Base-by-base conservation (phyloP, 805 yeast genomes). In the Cyberlindnera petersonii region DNA sequence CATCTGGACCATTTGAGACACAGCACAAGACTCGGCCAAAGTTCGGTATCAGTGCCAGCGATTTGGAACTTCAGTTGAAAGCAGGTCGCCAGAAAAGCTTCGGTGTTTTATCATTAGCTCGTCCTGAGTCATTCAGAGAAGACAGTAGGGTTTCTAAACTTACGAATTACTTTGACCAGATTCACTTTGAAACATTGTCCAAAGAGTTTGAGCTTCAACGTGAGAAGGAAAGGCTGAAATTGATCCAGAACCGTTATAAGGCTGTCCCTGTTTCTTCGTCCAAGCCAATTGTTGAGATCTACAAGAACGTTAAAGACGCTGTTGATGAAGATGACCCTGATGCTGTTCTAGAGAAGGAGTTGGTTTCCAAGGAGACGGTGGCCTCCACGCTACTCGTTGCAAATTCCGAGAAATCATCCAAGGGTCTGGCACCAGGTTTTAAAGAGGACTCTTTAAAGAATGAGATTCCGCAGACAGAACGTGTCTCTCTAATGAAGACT, bases 251-350 rank as follows among this genome's bases (percentile, higher is more conserved):
- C 49, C 74, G 81, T 50, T 77, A 78, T 56, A 69, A 79, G 44
- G 86, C 91, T 0, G 65, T 70, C 11, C 88, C 93, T 6, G 75
- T 86, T 35, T 77, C 79, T 18, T 74, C 79, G 2, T 79, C 93
- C 1, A 80, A 75, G 43, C 98, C 98, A 0, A 82, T 86, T 40
- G 97, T 89, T 17, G 96, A 89, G 51, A 83, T 93, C 19, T 93
- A 84, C 57, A 80, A 86, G 49, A 82, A 86, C 53, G 93, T 86
- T 10, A 79, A 82, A 43, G 97, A 89, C 62, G 96, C 94, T 1
- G 93, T 87, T 6, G 83, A 76, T 39, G 79, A 72, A 40, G 68
- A 67, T 14, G 53, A 68, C 11, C 67, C 64, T 31, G 69, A 60
- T 7, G 59, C 55, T 41, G 37, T 37, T 9, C 42, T 37, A 10